Conservation (phyloP, 768 basidiomycete species). For the Auriscalpium vulgare region DNA sequence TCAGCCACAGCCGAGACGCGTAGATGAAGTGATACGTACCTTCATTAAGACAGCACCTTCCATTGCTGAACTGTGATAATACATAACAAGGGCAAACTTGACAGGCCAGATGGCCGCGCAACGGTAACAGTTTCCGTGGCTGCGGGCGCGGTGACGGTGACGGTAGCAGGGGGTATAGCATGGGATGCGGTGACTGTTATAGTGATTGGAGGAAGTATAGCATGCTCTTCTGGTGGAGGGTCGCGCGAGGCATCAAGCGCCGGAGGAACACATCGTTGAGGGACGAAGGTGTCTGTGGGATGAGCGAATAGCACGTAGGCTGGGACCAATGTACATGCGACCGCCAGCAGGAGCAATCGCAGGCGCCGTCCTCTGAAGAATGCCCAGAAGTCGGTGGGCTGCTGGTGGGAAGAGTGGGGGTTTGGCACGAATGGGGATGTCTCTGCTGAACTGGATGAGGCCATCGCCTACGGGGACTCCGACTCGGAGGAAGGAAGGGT, state of each 20-base stretch:
- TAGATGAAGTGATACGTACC: neutral
- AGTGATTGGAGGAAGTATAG: neutral
- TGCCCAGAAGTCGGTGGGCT: neutral
- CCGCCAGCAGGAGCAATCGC: neutral
- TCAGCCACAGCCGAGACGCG: neutral
- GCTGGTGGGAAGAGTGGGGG: too few species aligned
- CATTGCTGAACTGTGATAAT: constrained; percentile 5
- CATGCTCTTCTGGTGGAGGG: neutral
- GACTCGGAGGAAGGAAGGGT: too few species aligned
- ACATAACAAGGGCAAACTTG: constrained; percentile 12
- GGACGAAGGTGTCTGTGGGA: neutral
- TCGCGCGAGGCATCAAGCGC: neutral
- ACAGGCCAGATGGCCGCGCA: constrained; percentile 1
- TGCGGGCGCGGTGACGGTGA: neutral
- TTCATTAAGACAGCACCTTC: constrained; percentile 15
- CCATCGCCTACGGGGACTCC: too few species aligned
- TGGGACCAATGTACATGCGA: neutral
- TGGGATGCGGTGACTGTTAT: neutral
- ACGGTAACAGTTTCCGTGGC: neutral
- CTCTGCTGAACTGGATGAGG: neutral
- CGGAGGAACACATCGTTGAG: neutral
- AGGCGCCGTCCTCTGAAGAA: neutral
- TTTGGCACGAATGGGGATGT: neutral
- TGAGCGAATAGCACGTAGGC: neutral
- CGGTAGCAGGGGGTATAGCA: neutral